A percentile compares a stretch with the other conserved stretches of the same genome.
Conservation (phyloP, 768 basidiomycete species). For the Trametes punicea region DNA sequence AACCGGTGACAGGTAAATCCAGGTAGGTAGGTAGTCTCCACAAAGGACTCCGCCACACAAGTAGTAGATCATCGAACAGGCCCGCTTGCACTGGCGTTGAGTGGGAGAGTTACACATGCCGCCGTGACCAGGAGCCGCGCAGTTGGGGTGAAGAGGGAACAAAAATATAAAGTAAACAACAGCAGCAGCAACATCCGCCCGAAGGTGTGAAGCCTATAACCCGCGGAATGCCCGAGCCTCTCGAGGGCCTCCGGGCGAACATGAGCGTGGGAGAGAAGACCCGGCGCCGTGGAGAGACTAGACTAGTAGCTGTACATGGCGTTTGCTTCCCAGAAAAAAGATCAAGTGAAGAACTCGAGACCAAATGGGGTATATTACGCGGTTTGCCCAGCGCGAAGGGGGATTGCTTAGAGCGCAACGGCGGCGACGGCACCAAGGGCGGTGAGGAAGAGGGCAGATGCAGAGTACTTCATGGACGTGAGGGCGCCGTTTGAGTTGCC, state of each 20-base stretch:
- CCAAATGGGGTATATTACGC: constrained; percentile 13
- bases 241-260: constrained; percentile 15
- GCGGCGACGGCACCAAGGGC: constrained; percentile 22
- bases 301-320: constrained; percentile 21
- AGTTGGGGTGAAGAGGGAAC: neutral
- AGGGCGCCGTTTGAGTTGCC: constrained; percentile 25
- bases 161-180: constrained; percentile 2
- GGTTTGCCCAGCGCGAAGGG: constrained; percentile 10
- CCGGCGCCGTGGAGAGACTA: constrained; percentile 20
- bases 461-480: constrained; percentile 24
- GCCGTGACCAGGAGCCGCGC: constrained; percentile 17
- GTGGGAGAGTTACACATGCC: neutral
- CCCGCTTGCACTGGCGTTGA: constrained; percentile 16
- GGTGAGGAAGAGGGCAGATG: constrained; percentile 25
- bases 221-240: constrained; percentile 15
- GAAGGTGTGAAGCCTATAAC: constrained; percentile 7
- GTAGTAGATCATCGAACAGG: neutral
- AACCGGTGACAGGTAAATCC: constrained; percentile 11
- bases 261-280: constrained; percentile 4
- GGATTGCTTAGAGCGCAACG: constrained; percentile 21
- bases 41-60: neutral
- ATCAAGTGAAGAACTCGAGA: neutral
- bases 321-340: constrained; percentile 16
- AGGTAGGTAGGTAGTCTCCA: constrained; percentile 3
- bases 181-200: constrained; percentile 17